Evolutionary conservation across 148 eudicot species (phyloP).

Genomic region (Euryodendron excelsum): DNA sequence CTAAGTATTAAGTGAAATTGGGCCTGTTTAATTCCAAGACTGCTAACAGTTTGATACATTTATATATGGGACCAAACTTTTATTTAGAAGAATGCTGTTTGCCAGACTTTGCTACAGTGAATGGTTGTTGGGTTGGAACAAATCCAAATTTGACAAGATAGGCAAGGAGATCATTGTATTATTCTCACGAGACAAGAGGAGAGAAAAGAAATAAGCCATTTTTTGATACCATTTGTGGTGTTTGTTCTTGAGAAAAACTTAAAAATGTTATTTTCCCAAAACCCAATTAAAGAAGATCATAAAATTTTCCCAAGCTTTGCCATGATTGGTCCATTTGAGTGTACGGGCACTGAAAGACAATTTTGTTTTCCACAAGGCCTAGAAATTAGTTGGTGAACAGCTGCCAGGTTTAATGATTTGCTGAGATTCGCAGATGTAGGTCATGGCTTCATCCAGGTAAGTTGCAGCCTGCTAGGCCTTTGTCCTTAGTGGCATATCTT

Average conservation of each 20-base stretch:
- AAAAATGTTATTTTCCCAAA: neutral
- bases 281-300: too few relatives aligned
- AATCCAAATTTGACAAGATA: neutral
- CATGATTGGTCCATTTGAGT: too few relatives aligned
- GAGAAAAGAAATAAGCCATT: too few relatives aligned
- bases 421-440: neutral
- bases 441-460: neutral
- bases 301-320: too few relatives aligned
- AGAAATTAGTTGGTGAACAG: neutral
- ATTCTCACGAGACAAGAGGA: too few relatives aligned
- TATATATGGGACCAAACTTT: neutral
- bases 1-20: neutral
- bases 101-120: neutral
- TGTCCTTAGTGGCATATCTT: neutral
- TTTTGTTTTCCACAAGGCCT: neutral
- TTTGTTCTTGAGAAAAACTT: too few relatives aligned
- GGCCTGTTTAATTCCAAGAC: too few relatives aligned
- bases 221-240: too few relatives aligned
- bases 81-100: neutral
- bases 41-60: too few relatives aligned
- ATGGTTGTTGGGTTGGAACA: neutral
- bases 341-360: neutral
- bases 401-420: neutral
- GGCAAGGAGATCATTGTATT: too few relatives aligned
- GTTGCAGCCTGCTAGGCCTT: neutral